A percentile compares a stretch with the other conserved stretches of the same genome.
phyloP scores from a whole-genome alignment of 1,284 basidiomycete species.

The Blastosporella zonata region DNA sequence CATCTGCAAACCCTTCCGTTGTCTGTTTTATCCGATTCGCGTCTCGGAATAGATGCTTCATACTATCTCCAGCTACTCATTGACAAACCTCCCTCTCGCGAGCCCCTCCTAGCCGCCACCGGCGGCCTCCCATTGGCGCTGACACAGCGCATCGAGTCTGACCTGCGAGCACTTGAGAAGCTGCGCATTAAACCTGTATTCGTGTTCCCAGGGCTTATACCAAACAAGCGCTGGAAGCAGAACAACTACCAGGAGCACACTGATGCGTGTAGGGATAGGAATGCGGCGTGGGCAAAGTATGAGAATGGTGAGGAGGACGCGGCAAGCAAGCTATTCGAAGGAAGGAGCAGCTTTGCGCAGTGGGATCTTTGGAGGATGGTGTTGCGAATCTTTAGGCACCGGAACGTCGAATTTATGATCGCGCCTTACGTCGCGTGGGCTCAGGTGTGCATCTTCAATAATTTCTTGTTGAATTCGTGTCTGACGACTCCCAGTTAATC shows the following conservation, averaged over 20 bases:
- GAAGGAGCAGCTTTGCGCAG: conserved; percentile 59
- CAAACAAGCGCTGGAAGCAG: conserved; percentile 64
- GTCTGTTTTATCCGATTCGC: conserved; percentile 83
- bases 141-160: conserved; percentile 83
- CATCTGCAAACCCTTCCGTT: conserved; percentile 84
- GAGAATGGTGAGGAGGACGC: conserved; percentile 86
- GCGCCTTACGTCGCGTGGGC: conserved; percentile 95
- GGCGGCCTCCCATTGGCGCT: conserved; percentile 90
- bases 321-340: conserved; percentile 81
- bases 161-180: conserved; percentile 89
- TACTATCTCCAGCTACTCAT: conserved; percentile 85
- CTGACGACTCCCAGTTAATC: conserved; percentile 59
- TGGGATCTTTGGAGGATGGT: conserved; percentile 94
- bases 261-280: conserved; percentile 72
- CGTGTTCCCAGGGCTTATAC: conserved; percentile 86
- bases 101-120: conserved; percentile 91
- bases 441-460: conserved; percentile 57
- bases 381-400: conserved; percentile 89
- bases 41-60: conserved; percentile 95
- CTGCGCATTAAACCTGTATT: conserved; percentile 96
- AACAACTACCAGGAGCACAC: conserved; percentile 58
- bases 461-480: conserved; percentile 10
- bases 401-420: conserved; percentile 94
- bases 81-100: conserved; percentile 72
- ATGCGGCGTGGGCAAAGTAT: conserved; percentile 88